Percentiles rank a stretch among this genome's conserved stretches.
phyloP scores from a whole-genome alignment of 768 basidiomycete genomes.

The Panellus pusillus region DNA sequence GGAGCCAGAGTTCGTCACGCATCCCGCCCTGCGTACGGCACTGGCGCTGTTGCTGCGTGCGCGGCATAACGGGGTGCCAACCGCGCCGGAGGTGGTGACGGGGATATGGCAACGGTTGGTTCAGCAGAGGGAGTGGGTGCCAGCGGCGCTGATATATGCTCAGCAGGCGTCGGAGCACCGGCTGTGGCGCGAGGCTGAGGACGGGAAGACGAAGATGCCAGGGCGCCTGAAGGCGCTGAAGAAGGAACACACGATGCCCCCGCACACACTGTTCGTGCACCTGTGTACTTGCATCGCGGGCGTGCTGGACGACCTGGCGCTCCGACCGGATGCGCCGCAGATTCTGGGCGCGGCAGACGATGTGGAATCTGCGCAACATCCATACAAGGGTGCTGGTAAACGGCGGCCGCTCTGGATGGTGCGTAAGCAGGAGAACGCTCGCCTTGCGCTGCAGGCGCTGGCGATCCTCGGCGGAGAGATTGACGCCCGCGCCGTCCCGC shows the following conservation, averaged over 20 bases:
- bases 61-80: neutral
- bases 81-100: neutral
- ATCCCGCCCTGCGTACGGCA: slow-evolving; percentile 8
- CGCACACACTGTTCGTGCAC: neutral
- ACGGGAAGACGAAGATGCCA: neutral
- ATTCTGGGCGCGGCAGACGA: too few species aligned
- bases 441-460: slow-evolving; percentile 9
- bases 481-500: slow-evolving; percentile 6
- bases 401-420: neutral
- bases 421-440: neutral
- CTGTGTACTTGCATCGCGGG: slow-evolving; percentile 4
- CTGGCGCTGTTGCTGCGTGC: slow-evolving; percentile 1
- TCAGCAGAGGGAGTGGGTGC: slow-evolving; percentile 15
- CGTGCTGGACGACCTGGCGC: neutral
- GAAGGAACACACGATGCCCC: neutral
- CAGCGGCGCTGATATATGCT: slow-evolving; percentile 5
- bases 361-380: too few species aligned
- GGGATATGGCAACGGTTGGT: neutral
- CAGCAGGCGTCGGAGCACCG: too few species aligned
- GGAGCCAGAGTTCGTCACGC: neutral
- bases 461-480: slow-evolving; percentile 1
- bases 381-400: too few species aligned
- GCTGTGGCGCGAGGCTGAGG: neutral
- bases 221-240: slow-evolving; percentile 3
- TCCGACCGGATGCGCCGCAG: neutral